phyloP scores from a whole-genome alignment of 2,329 filamentous ascomycete genomes.

The Mycosphaerella arachidis region DNA sequence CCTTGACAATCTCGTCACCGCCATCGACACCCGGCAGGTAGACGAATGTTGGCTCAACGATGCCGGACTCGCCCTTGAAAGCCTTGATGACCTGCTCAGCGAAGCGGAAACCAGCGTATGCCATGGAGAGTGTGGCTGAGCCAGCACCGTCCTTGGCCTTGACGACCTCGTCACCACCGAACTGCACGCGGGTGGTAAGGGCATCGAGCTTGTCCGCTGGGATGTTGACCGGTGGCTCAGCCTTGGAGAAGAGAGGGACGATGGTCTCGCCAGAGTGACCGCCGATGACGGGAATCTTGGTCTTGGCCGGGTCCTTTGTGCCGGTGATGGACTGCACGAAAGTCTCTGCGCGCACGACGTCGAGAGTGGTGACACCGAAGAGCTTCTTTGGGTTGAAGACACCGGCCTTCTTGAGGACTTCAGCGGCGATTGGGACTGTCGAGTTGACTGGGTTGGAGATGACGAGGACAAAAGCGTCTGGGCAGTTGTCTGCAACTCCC shows the following conservation, averaged over 20 bases:
- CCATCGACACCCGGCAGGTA: constrained; percentile 88
- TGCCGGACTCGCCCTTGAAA: constrained; percentile 79
- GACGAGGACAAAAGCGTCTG: constrained; percentile 91
- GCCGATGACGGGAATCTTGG: constrained; percentile 86
- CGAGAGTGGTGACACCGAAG: constrained; percentile 97
- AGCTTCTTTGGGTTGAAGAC: constrained; percentile 95
- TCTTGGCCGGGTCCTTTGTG: constrained; percentile 74
- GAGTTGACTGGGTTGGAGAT: constrained; percentile 99
- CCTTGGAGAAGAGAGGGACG: constrained; percentile 92
- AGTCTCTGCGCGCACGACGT: constrained; percentile 96
- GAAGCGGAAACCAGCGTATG: constrained; percentile 92
- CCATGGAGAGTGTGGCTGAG: constrained; percentile 90
- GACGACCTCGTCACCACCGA: constrained; percentile 95
- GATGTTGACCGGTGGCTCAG: constrained; percentile 72
- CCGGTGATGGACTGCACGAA: constrained; percentile 85
- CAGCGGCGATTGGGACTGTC: constrained; percentile 93
- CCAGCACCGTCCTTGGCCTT: constrained; percentile 90
- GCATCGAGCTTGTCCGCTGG: constrained; percentile 85
- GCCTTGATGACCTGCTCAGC: constrained; percentile 92
- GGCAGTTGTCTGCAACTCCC: constrained; percentile 78
- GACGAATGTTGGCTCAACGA: constrained; percentile 92
- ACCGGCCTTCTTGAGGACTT: constrained; percentile 88
- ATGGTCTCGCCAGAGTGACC: constrained; percentile 98
- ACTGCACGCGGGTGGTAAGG: constrained; percentile 91
- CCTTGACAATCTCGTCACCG: constrained; percentile 79